Conservation (phyloP, 768 basidiomycete species). For the Pleurotus sapidus region DNA sequence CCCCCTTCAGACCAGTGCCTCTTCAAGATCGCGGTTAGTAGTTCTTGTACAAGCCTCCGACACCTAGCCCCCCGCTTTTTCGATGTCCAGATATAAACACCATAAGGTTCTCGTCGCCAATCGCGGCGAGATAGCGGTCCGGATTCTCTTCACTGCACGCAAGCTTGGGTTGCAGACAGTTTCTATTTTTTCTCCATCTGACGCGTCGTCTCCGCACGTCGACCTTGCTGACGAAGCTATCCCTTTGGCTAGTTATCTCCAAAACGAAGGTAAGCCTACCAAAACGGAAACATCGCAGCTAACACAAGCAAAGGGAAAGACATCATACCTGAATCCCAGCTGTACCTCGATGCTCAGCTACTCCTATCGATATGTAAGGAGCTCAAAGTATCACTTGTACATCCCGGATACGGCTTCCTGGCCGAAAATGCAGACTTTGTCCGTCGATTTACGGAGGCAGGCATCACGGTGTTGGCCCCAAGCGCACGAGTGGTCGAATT, state of each 20-base stretch:
- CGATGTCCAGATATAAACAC: constrained; percentile 12
- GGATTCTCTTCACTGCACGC: constrained; percentile 57
- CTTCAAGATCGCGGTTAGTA: too few species aligned
- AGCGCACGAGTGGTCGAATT: constrained; percentile 40
- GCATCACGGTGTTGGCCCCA: constrained; percentile 60
- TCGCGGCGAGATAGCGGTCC: constrained; percentile 70
- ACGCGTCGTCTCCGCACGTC: constrained; percentile 58
- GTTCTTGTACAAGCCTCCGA: too few species aligned
- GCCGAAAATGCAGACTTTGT: constrained; percentile 64
- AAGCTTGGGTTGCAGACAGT: constrained; percentile 49
- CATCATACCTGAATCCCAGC: constrained; percentile 34
- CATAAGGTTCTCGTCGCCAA: constrained; percentile 66
- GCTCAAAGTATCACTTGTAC: constrained; percentile 46
- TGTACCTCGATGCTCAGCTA: constrained; percentile 35
- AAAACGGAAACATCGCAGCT: constrained; percentile 2
- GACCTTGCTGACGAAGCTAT: constrained; percentile 49
- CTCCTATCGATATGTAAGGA: constrained; percentile 42
- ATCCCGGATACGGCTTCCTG: constrained; percentile 66
- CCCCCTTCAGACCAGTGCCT: too few species aligned
- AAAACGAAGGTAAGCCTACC: too few species aligned
- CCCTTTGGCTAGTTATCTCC: constrained; percentile 22
- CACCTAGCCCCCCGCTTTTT: too few species aligned
- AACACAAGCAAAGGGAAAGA: background rate
- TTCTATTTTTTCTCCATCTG: constrained; percentile 58
- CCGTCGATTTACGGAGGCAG: constrained; percentile 37